Base-by-base conservation (phyloP, 768 basidiomycete genomes). In the Lactifluus hygrophoroides region DNA sequence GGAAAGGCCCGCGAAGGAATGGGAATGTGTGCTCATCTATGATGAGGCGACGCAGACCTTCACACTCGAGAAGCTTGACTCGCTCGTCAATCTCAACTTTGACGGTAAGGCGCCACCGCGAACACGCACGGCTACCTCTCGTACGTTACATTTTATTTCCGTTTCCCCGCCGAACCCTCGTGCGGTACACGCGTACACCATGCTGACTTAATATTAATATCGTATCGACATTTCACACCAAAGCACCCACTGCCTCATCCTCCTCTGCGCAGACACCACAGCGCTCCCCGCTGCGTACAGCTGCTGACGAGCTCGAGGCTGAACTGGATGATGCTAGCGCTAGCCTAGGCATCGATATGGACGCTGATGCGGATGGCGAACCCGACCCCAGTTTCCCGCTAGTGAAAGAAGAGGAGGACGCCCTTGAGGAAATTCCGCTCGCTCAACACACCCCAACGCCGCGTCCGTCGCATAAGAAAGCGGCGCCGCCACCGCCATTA, bases 21-120 rank as follows among this genome's bases (percentile, higher is more conserved):
- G 77, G 64, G 86, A 90, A 51, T 92, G 89, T 62, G 80, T 90
- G 7, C 75, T 92, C 40, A 85, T 91, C 45, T 91, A 84, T 65
- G 88, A 92, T 67, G 86, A 88, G 66, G 85, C 82, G 54, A 75
- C 79, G 17, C 61, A 64, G 57, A 46, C 62, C 8, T 57, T 60
- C 45, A 43, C 57, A 49, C 58, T 60, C 30, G 57, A 65, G 53
- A 65, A 65, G 37, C 51, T 64, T 14, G 64, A 62, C 25, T 61
- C 64, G 40, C 52, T 47, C 32, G 53, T 60, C 28, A 63, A 59
- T 42, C 62, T 64, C 46, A 59, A 58, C 49, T 63, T 56, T 52
- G 54, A 44, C 0, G 23, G 32, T 10, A 51, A 47, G 9, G 51
- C 40, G 0, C 48, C 23, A 17, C 47, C 48, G 5, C 56, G 56